Evolutionary conservation across 2,329 filamentous ascomycete species (phyloP).

Genomic region (Colletotrichum lini): DNA sequence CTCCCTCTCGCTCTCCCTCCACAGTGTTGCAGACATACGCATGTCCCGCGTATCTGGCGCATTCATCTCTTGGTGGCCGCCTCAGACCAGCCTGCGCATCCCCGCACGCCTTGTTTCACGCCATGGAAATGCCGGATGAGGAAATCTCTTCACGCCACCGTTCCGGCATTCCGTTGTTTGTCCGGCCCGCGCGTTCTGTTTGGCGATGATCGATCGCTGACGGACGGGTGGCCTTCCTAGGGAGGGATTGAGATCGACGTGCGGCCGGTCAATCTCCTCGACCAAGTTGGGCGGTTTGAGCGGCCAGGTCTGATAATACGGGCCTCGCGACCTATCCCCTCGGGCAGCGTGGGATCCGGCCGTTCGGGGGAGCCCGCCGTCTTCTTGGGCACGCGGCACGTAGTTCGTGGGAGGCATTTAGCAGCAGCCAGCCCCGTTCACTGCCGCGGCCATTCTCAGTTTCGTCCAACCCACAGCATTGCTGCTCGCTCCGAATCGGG

Average conservation of each 20-base stretch:
- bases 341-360: background rate
- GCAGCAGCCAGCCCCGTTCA: background rate
- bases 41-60: conserved; percentile 16
- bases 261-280: conserved; percentile 5
- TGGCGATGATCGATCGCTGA: conserved; percentile 16
- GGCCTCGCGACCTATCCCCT: background rate
- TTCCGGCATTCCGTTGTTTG: conserved; percentile 8
- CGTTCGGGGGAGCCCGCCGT: background rate
- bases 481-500: background rate
- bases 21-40: conserved; percentile 29
- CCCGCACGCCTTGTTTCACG: conserved; percentile 36
- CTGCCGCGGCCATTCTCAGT: background rate
- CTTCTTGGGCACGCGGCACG: background rate
- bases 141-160: conserved; percentile 6
- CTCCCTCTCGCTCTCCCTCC: background rate
- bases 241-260: conserved; percentile 1
- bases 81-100: background rate
- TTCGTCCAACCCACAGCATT: background rate
- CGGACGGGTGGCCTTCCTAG: background rate
- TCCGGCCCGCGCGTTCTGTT: conserved; percentile 1
- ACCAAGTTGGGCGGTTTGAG: background rate
- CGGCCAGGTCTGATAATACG: background rate
- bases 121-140: conserved; percentile 20
- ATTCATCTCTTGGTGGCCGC: background rate
- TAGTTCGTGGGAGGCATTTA: background rate